Evolutionary conservation across 352 stramenopile genomes (phyloP), one percentile per base, ranked within the genome.

Genomic region (Pythium guiyangense): DNA sequence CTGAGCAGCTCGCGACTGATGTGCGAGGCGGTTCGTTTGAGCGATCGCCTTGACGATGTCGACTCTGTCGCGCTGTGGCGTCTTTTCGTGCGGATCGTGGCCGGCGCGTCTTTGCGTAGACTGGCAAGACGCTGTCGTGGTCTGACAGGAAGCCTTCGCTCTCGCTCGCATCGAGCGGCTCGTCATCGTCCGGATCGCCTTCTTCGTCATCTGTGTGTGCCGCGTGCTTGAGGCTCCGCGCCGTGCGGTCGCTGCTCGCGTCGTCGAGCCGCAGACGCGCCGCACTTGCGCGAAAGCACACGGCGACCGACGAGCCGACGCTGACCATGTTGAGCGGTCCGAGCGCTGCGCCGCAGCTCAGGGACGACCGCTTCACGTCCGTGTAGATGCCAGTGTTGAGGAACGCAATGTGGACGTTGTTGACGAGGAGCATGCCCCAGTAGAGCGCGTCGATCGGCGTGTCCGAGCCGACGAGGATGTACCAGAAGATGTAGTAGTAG

Each of bases 401-500:
- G 43, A 94, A 79, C n/a, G 84, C 83, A 42, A 94, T 92, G 49
- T 94, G 85, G 18, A 94, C 62, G 45, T 93, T 93, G 66, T 90
- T 94, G 15, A 92, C 62, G 5, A 92, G 60, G 27, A 94, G 60
- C 85, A 92, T 92, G 1, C 73, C 79, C 79, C 83, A 92, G 52
- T 94, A 94, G 1, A 93, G 63, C 47, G 64, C 62, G 45, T 94
- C 85, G 37, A 94, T 92, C 2, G 85, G 85, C 18, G 79, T 79
- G 55, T 94, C 85, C 0, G 77, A 86, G 15, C 83, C 79, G 6
- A 94, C 85, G 18, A 94, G 62, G 50, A 92, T 84, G 66, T 94
- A 94, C 85, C 85, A 94, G 60, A 92, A 94, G 11, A 90, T 64
- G 56, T 94, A 94, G 60, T 92, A 94, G 53, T 94, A 94, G 6